Evolutionary conservation across 148 eudicot species (phyloP).

Genomic region (Camellia lanceoleosa): DNA sequence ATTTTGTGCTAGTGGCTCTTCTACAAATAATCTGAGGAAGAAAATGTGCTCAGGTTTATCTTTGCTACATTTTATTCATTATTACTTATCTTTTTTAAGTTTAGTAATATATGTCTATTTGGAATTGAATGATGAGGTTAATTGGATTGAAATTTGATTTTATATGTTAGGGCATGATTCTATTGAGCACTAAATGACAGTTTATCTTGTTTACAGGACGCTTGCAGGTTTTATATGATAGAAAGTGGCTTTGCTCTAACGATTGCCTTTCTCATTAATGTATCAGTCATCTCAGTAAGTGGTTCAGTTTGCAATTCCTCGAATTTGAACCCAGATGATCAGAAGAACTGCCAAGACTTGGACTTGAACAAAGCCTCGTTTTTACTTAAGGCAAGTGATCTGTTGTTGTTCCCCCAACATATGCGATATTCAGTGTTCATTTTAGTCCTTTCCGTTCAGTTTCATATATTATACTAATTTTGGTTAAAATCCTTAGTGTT

Average conservation of each 20-base stretch:
- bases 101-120: neutral
- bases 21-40: neutral
- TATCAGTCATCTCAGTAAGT: slow-evolving; percentile 88
- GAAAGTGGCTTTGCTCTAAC: slow-evolving; percentile 87
- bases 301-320: slow-evolving; percentile 89
- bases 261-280: slow-evolving; percentile 85
- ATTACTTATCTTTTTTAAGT: neutral
- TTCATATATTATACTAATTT: slow-evolving; percentile 4
- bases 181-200: neutral
- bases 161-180: neutral
- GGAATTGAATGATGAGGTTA: neutral
- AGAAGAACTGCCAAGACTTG: slow-evolving; percentile 70
- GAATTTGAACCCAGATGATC: slow-evolving; percentile 54
- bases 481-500: neutral
- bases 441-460: neutral
- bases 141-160: neutral
- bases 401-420: neutral
- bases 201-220: slow-evolving; percentile 59
- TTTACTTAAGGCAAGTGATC: slow-evolving; percentile 63
- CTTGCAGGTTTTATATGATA: slow-evolving; percentile 84
- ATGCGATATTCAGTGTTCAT: slow-evolving; percentile 5
- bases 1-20: neutral
- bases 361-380: slow-evolving; percentile 92
- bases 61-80: neutral
- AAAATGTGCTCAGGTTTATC: neutral